Base-by-base conservation (phyloP, 2,329 filamentous ascomycete species). In the Ophiostoma ulmi region DNA sequence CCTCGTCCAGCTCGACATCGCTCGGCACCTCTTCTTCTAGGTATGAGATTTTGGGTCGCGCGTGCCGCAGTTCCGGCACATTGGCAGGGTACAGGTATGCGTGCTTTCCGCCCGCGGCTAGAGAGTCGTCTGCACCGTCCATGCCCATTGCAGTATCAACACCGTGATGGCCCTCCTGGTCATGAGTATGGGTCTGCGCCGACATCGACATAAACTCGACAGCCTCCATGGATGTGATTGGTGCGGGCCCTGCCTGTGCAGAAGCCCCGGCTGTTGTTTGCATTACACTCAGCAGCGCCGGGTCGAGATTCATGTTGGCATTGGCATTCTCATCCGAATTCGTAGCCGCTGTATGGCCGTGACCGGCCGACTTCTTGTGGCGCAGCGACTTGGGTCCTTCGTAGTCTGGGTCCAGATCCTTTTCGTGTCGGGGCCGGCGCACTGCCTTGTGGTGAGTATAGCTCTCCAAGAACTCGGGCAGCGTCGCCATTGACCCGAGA, bases 391-490 rank as follows among this genome's bases (percentile, higher is more conserved):
- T 83, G 0, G 81, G 80, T 0, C 80, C 79, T 63, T 78, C 75
- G 73, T 87, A 88, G 71, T 88, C 86, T 0, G 86, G 86, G 67
- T 84, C 83, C 67, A 86, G 78, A 67, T 88, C 83, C 26, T 83
- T 83, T 61, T 86, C 84, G 22, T 83, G 81, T 35, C 80, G 82
- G 6, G 85, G 83, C 72, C 83, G 85, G 36, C 85, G 80, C 76
- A 86, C 87, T 3, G 83, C 83, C 11, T 83, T 80, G 8, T 83
- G 80, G 8, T 84, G 83, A 22, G 86, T 80, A 0, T 83, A 82
- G 75, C 86, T 87, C 75, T 84, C 87, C 41, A 87, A 79, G 69
- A 82, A 85, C 61, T 88, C 86, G 6, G 86, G 82, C 55, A 85
- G 78, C 71, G 85, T 81, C 1, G 82, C 79, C 68, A 85, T 81